Conservation (phyloP, 768 basidiomycete species). For the Vararia minispora region DNA sequence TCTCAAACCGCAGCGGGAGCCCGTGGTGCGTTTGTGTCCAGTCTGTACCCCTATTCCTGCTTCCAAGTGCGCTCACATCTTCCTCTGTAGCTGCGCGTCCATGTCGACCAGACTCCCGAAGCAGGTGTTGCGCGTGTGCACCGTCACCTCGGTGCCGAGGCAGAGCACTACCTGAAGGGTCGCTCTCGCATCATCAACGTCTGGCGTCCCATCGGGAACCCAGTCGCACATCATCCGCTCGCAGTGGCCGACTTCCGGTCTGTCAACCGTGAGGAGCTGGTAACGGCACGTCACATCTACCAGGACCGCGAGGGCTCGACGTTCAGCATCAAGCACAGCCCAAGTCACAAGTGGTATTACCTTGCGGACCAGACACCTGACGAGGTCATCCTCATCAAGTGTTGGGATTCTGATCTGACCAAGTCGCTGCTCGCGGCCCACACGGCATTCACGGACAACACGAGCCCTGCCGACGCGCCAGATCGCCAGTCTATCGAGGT, state of each 20-base stretch:
- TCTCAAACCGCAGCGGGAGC: slow-evolving; percentile 16
- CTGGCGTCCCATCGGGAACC: slow-evolving; percentile 29
- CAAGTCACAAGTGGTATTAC: slow-evolving; percentile 29
- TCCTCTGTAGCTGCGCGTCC: slow-evolving; percentile 22
- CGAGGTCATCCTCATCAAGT: slow-evolving; percentile 33
- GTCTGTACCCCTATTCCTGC: too few relatives aligned
- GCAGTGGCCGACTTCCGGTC: slow-evolving; percentile 27
- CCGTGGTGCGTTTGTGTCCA: slow-evolving; percentile 22
- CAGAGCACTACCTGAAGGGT: slow-evolving; percentile 25
- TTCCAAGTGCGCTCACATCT: not conserved
- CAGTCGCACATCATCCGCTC: slow-evolving; percentile 27
- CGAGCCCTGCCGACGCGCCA: slow-evolving; percentile 21
- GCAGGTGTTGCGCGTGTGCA: slow-evolving; percentile 25
- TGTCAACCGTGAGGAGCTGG: slow-evolving; percentile 25
- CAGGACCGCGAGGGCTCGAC: slow-evolving; percentile 24
- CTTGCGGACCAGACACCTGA: slow-evolving; percentile 27
- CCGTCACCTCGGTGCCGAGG: slow-evolving; percentile 27
- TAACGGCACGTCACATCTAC: slow-evolving; percentile 24
- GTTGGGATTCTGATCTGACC: slow-evolving; percentile 26
- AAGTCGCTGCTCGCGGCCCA: slow-evolving; percentile 26
- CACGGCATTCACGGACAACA: slow-evolving; percentile 24
- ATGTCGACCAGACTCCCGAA: slow-evolving; percentile 31
- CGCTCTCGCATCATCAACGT: slow-evolving; percentile 32
- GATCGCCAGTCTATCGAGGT: slow-evolving; percentile 29
- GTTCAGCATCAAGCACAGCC: slow-evolving; percentile 25